phyloP scores from a whole-genome alignment of 2,329 filamentous ascomycete species.

The Aureobasidium pullulans region DNA sequence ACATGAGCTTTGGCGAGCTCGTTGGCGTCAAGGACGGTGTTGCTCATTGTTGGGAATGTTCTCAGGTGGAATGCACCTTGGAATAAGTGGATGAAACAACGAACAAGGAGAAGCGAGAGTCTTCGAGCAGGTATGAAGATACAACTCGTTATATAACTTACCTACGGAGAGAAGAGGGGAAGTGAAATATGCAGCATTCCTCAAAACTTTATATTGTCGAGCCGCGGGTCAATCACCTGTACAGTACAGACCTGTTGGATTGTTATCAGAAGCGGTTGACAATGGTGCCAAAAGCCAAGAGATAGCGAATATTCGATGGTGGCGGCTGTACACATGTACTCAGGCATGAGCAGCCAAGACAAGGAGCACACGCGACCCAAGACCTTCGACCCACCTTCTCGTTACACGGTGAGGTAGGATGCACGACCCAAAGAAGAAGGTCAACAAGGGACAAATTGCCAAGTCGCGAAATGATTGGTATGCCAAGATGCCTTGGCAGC shows the following conservation, averaged over 20 bases:
- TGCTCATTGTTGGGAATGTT: not conserved
- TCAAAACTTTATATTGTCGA: not conserved
- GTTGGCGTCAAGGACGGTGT: not conserved
- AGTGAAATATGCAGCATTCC: not conserved
- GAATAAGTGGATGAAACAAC: not conserved
- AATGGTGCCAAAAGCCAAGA: conserved; percentile 5
- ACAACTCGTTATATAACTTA: conserved; percentile 3
- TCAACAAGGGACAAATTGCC: not conserved
- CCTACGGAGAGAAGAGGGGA: not conserved
- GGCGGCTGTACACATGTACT: conserved; percentile 5
- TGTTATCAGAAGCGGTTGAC: conserved; percentile 4
- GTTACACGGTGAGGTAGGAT: conserved; percentile 11
- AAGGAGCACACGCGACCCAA: not conserved
- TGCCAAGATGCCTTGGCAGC: conserved; percentile 8
- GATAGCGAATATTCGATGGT: conserved; percentile 10
- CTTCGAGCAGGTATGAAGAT: not conserved
- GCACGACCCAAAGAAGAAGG: conserved; percentile 7
- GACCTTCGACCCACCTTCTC: not conserved
- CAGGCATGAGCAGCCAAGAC: not conserved
- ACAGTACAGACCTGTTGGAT: not conserved
- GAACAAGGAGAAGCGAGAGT: not conserved
- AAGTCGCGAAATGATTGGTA: not conserved
- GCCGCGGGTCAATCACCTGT: not conserved
- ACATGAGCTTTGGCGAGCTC: conserved; percentile 7
- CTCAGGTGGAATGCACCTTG: not conserved